Conservation (phyloP, 257 asterid genomes). For the Leptodermis oblonga region DNA sequence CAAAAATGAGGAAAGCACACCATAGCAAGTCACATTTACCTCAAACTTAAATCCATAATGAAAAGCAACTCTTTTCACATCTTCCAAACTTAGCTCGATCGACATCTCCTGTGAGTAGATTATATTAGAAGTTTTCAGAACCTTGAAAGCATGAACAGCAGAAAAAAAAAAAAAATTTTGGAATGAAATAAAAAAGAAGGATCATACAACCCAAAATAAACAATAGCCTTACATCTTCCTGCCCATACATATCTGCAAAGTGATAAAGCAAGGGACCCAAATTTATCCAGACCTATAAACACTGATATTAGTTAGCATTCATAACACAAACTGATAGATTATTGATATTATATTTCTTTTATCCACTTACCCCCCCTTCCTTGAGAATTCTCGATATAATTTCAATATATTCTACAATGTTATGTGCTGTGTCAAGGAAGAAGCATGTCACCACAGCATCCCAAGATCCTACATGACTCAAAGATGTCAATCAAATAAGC, state of each 20-base stretch:
- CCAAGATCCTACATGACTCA: slow-evolving; percentile 67
- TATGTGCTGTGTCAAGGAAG: slow-evolving; percentile 97
- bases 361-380: slow-evolving; percentile 82
- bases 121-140: slow-evolving; percentile 7
- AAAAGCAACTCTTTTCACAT: slow-evolving; percentile 74
- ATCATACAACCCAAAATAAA: slow-evolving; percentile 10
- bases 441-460: slow-evolving; percentile 98
- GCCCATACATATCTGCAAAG: slow-evolving; percentile 77
- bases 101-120: slow-evolving; percentile 72
- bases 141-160: slow-evolving; percentile 6
- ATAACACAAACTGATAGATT: neutral
- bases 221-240: slow-evolving; percentile 65
- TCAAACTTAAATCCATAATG: slow-evolving; percentile 79
- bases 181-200: neutral
- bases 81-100: slow-evolving; percentile 93
- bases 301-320: slow-evolving; percentile 20
- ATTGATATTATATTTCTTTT: slow-evolving; percentile 16
- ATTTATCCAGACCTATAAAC: slow-evolving; percentile 89
- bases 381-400: slow-evolving; percentile 78
- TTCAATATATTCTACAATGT: slow-evolving; percentile 86
- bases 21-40: slow-evolving; percentile 36
- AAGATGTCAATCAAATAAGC: slow-evolving; percentile 4
- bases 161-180: neutral
- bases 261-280: slow-evolving; percentile 95
- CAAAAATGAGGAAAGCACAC: neutral